Conservation (phyloP, 202 grass and related monocot genomes). For the Schoenoplectus triqueter region DNA sequence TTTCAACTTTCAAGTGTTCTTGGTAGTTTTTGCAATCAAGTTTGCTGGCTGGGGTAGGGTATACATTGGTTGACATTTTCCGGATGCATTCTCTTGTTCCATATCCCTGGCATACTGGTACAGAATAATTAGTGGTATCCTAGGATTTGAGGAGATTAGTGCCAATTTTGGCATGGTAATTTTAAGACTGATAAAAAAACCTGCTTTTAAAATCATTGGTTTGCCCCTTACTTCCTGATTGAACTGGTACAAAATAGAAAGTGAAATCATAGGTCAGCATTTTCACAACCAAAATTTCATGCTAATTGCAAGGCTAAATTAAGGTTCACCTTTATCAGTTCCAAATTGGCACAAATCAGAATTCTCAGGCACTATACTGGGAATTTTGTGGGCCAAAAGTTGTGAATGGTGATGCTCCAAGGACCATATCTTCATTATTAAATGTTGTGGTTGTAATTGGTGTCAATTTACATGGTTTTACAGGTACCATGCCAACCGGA, state of each 20-base stretch:
- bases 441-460: background rate
- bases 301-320: background rate
- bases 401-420: conserved; percentile 3
- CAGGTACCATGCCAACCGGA: conserved; percentile 97
- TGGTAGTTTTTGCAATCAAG: background rate
- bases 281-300: background rate
- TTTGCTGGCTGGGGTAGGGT: background rate
- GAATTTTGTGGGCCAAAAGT: background rate
- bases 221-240: background rate
- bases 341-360: background rate
- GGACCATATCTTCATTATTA: background rate
- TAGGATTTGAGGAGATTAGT: background rate
- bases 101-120: background rate
- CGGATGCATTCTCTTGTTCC: too few relatives aligned
- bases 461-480: conserved; percentile 20
- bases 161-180: background rate
- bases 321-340: background rate
- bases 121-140: background rate
- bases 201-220: background rate
- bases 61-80: too few relatives aligned
- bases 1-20: background rate
- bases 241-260: conserved; percentile 16
- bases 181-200: background rate
- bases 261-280: background rate
- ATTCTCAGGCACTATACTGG: background rate